These are phyloP conservation scores for Hibiscus trionum DNA, from an alignment of 345 rosid species.

Conservation along the genomic window DNA sequence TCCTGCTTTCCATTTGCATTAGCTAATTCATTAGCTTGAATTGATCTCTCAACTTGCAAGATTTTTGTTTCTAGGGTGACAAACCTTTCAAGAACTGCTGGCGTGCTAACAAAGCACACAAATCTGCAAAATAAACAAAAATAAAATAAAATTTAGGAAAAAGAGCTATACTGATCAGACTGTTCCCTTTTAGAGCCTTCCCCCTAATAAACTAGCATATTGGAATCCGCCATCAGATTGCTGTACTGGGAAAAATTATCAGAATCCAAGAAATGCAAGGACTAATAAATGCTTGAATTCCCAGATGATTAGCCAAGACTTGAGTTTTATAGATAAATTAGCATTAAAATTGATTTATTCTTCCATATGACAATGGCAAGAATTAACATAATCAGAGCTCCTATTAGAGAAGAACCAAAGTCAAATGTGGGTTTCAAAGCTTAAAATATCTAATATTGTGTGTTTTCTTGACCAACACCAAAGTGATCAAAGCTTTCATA, in stretches of 20 bases:
- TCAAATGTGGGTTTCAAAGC: background rate
- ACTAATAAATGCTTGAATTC: background rate
- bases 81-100: slow-evolving; percentile 85
- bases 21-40: slow-evolving; percentile 48
- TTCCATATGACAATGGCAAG: too few relatives aligned
- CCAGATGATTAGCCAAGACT: slow-evolving; percentile 4
- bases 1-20: slow-evolving; percentile 23
- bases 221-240: background rate
- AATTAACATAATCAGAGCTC: too few relatives aligned
- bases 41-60: slow-evolving; percentile 54
- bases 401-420: too few relatives aligned
- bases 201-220: background rate
- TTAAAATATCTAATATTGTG: too few relatives aligned
- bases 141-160: too few relatives aligned
- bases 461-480: too few relatives aligned
- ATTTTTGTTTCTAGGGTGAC: slow-evolving; percentile 66
- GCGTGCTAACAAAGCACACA: slow-evolving; percentile 75
- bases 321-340: background rate
- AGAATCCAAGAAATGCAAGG: background rate
- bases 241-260: background rate
- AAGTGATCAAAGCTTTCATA: too few relatives aligned
- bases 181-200: background rate
- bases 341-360: background rate
- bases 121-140: slow-evolving; percentile 34
- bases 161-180: background rate